Evolutionary conservation across 2,329 filamentous ascomycete species (phyloP), one percentile per base, ranked within the genome.

Genomic region (Nemania sp.): DNA sequence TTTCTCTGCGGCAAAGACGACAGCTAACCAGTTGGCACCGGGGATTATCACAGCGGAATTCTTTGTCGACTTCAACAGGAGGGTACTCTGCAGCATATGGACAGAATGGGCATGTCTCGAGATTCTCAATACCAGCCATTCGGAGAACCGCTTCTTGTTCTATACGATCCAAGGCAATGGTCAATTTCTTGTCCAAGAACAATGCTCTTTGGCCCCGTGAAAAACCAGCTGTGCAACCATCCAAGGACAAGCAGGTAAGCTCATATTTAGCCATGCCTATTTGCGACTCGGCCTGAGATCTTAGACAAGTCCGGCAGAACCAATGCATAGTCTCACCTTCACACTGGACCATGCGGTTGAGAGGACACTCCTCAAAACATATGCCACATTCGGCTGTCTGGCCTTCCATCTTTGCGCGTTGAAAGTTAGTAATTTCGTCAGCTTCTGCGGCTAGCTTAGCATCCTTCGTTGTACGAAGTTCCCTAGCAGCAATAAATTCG

Each of bases 61-160:
- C 91, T 68, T 86, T 89, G 77, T 95, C 86, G 20, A 87, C 80
- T 20, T 91, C 88, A 1, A 91, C 80, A 0, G 92, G 87, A 0
- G 88, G 88, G 70, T 89, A 92, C 67, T 93, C 91, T 38, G 89
- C 92, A 49, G 92, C 93, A 81, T 88, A 97, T 24, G 92, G 89
- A 77, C 93, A 97, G 75, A 94, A 96, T 0, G 93, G 93, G 72
- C 93, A 97, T 35, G 87, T 88, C 35, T 87, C 91, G 1, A 97
- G 85, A 68, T 90, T 88, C 47, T 93, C 89, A 41, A 97, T 85
- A 0, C 85, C 88, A 0, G 93, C 92, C 68, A 88, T 82, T n/a
- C 88, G 86, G 45, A 97, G 82, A 26, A 88, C 86, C 20, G 90
- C 86, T 73, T 92, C 88, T 77, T 92, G 89, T 76, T 94, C 91